Conservation (phyloP, 2,329 filamentous ascomycete genomes). For the Diaporthe citriasiana region DNA sequence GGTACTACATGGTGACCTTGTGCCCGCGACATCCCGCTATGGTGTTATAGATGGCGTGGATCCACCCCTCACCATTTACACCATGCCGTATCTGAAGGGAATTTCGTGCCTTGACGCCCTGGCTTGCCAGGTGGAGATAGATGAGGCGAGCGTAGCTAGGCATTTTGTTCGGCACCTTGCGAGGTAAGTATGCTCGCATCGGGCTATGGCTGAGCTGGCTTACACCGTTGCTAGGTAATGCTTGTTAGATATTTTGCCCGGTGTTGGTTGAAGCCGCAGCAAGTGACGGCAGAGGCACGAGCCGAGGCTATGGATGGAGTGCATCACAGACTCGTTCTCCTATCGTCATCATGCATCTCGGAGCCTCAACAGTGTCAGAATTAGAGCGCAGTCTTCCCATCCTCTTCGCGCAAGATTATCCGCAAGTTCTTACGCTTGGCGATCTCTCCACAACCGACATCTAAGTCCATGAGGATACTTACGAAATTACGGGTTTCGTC, state of each 20-base stretch:
- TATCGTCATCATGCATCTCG: conserved; percentile 39
- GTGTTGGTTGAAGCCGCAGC: conserved; percentile 43
- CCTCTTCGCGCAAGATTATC: conserved; percentile 49
- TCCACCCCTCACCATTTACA: conserved; percentile 45
- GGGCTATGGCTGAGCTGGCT: not conserved
- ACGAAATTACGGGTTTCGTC: conserved; percentile 48
- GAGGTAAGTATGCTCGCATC: conserved; percentile 34
- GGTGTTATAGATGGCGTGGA: conserved; percentile 47
- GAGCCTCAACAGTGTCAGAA: conserved; percentile 40
- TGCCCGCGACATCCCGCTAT: conserved; percentile 46
- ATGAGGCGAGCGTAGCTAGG: conserved; percentile 21
- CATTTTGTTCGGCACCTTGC: conserved; percentile 44
- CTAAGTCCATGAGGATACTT: conserved; percentile 46
- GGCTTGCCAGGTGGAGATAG: conserved; percentile 45
- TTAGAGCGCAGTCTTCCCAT: conserved; percentile 45
- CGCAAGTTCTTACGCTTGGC: conserved; percentile 49
- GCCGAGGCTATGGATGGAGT: conserved; percentile 44
- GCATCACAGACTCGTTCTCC: conserved; percentile 44
- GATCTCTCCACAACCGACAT: conserved; percentile 51
- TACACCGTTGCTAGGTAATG: not conserved
- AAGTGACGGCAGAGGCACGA: conserved; percentile 35
- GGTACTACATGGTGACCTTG: conserved; percentile 47
- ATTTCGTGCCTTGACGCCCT: conserved; percentile 46
- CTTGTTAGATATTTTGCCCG: conserved; percentile 48
- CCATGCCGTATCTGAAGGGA: conserved; percentile 43